Evolutionary conservation across 768 basidiomycete genomes (phyloP), one percentile per base, ranked within the genome.

Genomic region (Trametes meyenii): DNA sequence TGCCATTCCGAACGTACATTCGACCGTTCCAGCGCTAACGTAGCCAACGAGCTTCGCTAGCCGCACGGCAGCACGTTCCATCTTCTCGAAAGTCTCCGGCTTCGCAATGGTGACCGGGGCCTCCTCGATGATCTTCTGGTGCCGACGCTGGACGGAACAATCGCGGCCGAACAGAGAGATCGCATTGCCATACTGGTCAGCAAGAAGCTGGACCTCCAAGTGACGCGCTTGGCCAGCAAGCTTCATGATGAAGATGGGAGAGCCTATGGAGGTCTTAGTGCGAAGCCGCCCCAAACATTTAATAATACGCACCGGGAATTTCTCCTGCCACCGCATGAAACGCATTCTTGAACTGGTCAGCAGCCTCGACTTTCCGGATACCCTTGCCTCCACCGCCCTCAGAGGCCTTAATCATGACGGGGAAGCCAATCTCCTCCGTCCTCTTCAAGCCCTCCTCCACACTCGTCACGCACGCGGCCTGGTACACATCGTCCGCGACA

Each of bases 221-320:
- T 99, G 97, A 65, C 97, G 91, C 46, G 97, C 97, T 68, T 94
- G 90, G 12, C 96, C 95, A 38, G 97, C 97, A 59, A 99, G 89
- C 80, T 98, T 98, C 97, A 99, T 99, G 78, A 99, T 92, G 77
- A 99, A 99, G 67, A 99, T 95, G 52, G 97, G 97, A 0, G 97
- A 98, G 44, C 97, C 97, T 87, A 48, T 19, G 26, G 52, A 16
- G 40, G 64, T 38, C 60, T 63, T 50, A 64, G 55, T 55, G 16
- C 2, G n/a, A 16, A 57, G 36, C 55, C 16, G 58, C 66, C 44
- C 69, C 45, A 49, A 52, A 35, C 55, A 23, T 56, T 17, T 44
- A 56, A 50, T 23, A 72, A 78, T 51, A 73, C 79, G 51, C 69
- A 96, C 96, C 96, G 70, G 97, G 97, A 67, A 99, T 95, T 77